phyloP scores from a whole-genome alignment of 148 eudicot genomes.

The Nepenthes mirabilis region DNA sequence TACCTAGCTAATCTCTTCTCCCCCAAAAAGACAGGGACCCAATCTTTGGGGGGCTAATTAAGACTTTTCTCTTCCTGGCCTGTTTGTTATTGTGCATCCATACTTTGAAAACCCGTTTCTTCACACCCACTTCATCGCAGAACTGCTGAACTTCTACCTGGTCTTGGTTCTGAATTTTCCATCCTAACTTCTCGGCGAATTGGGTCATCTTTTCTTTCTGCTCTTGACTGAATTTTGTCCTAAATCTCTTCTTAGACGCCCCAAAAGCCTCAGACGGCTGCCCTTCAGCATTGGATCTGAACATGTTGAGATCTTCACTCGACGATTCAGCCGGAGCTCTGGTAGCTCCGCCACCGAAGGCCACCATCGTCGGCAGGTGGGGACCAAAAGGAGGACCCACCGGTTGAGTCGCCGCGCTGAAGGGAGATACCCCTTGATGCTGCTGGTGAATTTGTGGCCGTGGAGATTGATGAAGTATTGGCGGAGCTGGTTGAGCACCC shows the following conservation, averaged over 20 bases:
- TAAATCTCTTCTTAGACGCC: slow-evolving; percentile 27
- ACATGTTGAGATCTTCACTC: slow-evolving; percentile 56
- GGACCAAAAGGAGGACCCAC: slow-evolving; percentile 1
- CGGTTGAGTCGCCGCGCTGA: not conserved
- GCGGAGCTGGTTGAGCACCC: slow-evolving; percentile 1
- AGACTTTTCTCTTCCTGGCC: slow-evolving; percentile 26
- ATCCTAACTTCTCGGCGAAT: slow-evolving; percentile 33
- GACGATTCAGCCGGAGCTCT: slow-evolving; percentile 37
- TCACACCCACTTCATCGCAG: slow-evolving; percentile 34
- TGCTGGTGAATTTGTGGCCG: not conserved
- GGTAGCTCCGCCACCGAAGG: slow-evolving; percentile 34
- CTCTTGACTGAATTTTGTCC: slow-evolving; percentile 42
- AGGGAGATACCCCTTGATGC: not conserved
- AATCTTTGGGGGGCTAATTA: not conserved
- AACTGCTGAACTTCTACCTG: slow-evolving; percentile 27
- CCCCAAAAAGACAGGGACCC: not conserved
- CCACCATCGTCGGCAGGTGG: slow-evolving; percentile 36
- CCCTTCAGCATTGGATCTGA: slow-evolving; percentile 9
- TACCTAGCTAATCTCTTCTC: not conserved
- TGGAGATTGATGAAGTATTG: slow-evolving; percentile 1
- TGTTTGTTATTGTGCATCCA: slow-evolving; percentile 68
- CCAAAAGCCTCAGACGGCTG: slow-evolving; percentile 1
- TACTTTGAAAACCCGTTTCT: slow-evolving; percentile 46
- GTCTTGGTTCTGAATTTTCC: slow-evolving; percentile 52
- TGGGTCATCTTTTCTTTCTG: slow-evolving; percentile 46